A percentile compares a stretch with the other conserved stretches of the same genome.
Evolutionary conservation across 1,139 yeast species (phyloP).

Genomic region (Sugiyamaella pinicola): DNA sequence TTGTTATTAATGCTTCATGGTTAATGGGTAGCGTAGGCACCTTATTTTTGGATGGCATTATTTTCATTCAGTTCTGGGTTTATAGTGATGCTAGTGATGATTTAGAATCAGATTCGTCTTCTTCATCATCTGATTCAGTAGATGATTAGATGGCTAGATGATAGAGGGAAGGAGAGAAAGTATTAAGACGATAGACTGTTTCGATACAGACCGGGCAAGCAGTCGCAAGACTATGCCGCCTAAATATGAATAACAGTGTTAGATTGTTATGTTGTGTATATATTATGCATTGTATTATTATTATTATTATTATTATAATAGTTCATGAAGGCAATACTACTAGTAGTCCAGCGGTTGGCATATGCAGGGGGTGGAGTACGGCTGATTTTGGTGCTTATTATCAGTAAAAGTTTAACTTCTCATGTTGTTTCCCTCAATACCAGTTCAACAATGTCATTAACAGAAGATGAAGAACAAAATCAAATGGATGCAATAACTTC

Average conservation of each 20-base stretch:
- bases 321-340: too few relatives aligned
- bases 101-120: constrained; percentile 11
- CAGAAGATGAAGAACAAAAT: neutral
- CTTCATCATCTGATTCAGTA: constrained; percentile 1
- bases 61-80: constrained; percentile 82
- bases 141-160: neutral
- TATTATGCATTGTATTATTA: constrained; percentile 12
- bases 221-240: too few relatives aligned
- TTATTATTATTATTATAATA: neutral
- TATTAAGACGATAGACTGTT: too few relatives aligned
- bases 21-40: constrained; percentile 91
- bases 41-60: constrained; percentile 66
- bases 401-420: neutral
- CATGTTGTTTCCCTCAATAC: too few relatives aligned
- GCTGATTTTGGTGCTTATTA: neutral
- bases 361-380: constrained; percentile 4
- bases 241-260: too few relatives aligned
- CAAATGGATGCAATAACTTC: neutral
- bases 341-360: neutral
- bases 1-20: constrained; percentile 88
- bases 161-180: too few relatives aligned
- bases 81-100: constrained; percentile 49
- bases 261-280: neutral
- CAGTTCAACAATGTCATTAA: neutral
- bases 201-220: neutral